Base-by-base conservation (phyloP, 2,329 filamentous ascomycete species). In the Hypocreales sp. region DNA sequence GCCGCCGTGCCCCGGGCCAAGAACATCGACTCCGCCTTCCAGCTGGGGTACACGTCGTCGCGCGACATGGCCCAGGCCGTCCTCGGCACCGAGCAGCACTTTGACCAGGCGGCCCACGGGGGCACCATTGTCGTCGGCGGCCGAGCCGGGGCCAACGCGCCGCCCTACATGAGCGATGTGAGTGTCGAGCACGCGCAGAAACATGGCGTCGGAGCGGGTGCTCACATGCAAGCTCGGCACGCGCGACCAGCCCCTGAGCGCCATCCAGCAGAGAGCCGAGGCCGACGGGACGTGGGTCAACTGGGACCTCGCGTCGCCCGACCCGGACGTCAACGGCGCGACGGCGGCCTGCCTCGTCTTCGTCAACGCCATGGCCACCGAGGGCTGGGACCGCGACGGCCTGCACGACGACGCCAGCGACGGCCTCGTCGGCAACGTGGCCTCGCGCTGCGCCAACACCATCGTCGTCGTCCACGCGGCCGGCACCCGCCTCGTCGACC, bases 321-420 rank as follows among this genome's bases (percentile, higher is more conserved):
- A 50, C 6, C 47, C 47, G 0, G 41, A 41, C 4, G 50, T 57
- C 10, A 55, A 56, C n/a, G 42, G 38, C 3, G 51, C 53, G 4
- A 42, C 43, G 1, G 63, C 76, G 3, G 71, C 80, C 25, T 27
- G 92, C 77, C 44, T 94, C 22, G 83, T 90, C 1, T 93, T 93
- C 47, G 78, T 74, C 30, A 92, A 79, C 44, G 68, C 64, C 19
- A 81, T 86, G 45, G 70, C 78, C 1, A 79, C 80, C 0, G 84
- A 93, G 51, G 80, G 79, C 0, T 83, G 68, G 49, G 65, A 82
- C 35, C 62, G 72, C 22, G 55, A 67, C 0, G 66, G 67, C 8
- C 63, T 90, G 14, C 66, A 69, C 26, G 80, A 92, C 41, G 77
- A 74, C 35, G 68, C 67, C 21, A 73, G 67, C 31, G 73, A 79